Evolutionary conservation across 2,329 filamentous ascomycete species (phyloP).

Genomic region (Botrytis fabae): DNA sequence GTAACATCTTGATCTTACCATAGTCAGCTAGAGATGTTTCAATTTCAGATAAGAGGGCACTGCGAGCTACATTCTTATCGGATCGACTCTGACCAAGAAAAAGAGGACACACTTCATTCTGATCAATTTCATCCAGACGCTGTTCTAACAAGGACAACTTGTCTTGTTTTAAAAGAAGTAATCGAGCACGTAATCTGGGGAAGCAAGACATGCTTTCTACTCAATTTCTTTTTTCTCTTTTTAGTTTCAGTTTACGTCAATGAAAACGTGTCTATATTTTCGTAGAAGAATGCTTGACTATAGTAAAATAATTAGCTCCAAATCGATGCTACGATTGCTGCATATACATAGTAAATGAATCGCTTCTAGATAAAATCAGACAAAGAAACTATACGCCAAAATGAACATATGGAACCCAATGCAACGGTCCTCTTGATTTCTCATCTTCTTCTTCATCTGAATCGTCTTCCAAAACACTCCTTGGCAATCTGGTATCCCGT

Average conservation of each 20-base stretch:
- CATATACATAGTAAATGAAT: background rate
- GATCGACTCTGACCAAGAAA: conserved; percentile 30
- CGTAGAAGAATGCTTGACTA: background rate
- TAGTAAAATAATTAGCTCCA: background rate
- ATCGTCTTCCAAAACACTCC: background rate
- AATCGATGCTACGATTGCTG: too few species aligned
- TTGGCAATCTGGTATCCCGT: conserved; percentile 4
- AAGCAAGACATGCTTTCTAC: conserved; percentile 29
- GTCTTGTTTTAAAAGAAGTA: conserved; percentile 42
- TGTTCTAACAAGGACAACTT: conserved; percentile 38
- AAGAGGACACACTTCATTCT: conserved; percentile 29
- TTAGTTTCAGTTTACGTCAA: too few species aligned
- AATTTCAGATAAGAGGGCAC: conserved; percentile 6
- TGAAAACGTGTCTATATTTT: too few species aligned
- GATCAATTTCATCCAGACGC: conserved; percentile 37
- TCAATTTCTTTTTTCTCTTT: too few species aligned
- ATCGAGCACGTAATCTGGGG: conserved; percentile 34
- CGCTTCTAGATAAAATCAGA: background rate
- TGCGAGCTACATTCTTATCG: conserved; percentile 30
- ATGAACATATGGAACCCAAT: conserved; percentile 21
- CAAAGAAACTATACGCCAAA: conserved; percentile 11
- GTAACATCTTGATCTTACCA: background rate
- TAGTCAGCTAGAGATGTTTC: conserved; percentile 19
- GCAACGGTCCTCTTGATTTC: background rate
- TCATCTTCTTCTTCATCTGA: conserved; percentile 1